Evolutionary conservation across 768 basidiomycete species (phyloP).

Genomic region (Amanita rubescens): DNA sequence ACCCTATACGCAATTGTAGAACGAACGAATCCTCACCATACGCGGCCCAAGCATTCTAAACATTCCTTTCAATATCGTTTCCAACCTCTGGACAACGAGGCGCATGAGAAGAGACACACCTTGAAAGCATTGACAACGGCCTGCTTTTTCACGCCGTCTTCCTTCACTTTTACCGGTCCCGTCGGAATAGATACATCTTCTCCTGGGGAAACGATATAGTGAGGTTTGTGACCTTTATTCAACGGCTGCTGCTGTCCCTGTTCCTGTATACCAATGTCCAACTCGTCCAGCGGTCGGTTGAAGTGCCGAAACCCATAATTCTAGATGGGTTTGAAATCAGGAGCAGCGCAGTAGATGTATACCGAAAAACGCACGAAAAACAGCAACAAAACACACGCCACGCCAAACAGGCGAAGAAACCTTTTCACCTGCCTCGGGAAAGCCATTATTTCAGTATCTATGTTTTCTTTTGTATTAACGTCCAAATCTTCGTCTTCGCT

Average conservation of each 20-base stretch:
- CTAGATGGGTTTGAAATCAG: no score
- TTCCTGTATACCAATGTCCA: background rate
- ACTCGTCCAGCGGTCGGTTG: background rate
- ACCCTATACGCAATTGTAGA: no score
- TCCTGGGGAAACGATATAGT: constrained; percentile 6
- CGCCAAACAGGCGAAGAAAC: background rate
- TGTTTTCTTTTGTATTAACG: background rate
- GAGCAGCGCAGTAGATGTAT: background rate
- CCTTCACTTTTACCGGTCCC: constrained; percentile 18
- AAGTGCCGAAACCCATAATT: background rate
- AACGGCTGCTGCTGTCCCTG: background rate
- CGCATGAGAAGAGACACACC: constrained; percentile 33
- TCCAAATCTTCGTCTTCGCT: background rate
- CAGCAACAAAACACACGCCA: background rate
- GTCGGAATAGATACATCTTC: constrained; percentile 6
- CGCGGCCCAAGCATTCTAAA: constrained; percentile 78
- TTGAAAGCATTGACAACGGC: constrained; percentile 76
- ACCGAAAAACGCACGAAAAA: background rate
- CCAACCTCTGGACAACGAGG: background rate
- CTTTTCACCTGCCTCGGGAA: background rate
- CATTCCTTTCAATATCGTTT: constrained; percentile 6
- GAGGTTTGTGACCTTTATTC: background rate
- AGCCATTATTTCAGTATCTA: background rate
- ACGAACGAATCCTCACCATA: constrained; percentile 50
- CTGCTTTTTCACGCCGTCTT: constrained; percentile 56